Percentiles rank a stretch among this genome's conserved stretches.
Conservation (phyloP, 441 rosid genomes). For the Cnidoscolus chayamansa region DNA sequence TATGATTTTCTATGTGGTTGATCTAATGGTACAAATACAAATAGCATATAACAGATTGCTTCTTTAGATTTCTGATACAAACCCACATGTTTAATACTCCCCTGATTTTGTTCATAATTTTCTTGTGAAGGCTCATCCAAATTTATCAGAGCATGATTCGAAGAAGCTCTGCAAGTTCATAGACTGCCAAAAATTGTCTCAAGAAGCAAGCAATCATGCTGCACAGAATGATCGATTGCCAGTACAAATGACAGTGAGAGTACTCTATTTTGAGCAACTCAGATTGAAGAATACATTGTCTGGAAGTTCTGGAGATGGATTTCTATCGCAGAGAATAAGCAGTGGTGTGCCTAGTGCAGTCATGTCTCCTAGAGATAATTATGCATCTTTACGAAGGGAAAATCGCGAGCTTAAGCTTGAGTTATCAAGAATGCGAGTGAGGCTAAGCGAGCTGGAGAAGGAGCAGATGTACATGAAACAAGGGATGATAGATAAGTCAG, state of each 20-base stretch:
- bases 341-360: constrained; percentile 69
- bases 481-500: constrained; percentile 68
- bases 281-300: constrained; percentile 63
- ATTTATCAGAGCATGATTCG: constrained; percentile 61
- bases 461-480: constrained; percentile 75
- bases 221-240: constrained; percentile 74
- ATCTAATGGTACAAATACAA: neutral
- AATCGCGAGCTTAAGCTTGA: constrained; percentile 86
- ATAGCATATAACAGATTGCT: neutral
- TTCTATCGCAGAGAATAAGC: constrained; percentile 60
- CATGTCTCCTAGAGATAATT: constrained; percentile 80
- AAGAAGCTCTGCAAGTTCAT: constrained; percentile 67
- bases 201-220: constrained; percentile 70
- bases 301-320: constrained; percentile 58
- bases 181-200: constrained; percentile 71
- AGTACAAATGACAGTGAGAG: constrained; percentile 52
- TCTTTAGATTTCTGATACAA: too few relatives aligned
- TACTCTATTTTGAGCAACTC: constrained; percentile 63
- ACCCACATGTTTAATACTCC: too few relatives aligned
- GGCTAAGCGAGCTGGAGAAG: constrained; percentile 81
- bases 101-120: neutral
- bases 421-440: constrained; percentile 84
- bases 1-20: constrained; percentile 21
- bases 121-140: constrained; percentile 60
- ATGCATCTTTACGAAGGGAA: constrained; percentile 80